Conservation (phyloP, 257 asterid genomes). For the Solanum corneliomulleri region DNA sequence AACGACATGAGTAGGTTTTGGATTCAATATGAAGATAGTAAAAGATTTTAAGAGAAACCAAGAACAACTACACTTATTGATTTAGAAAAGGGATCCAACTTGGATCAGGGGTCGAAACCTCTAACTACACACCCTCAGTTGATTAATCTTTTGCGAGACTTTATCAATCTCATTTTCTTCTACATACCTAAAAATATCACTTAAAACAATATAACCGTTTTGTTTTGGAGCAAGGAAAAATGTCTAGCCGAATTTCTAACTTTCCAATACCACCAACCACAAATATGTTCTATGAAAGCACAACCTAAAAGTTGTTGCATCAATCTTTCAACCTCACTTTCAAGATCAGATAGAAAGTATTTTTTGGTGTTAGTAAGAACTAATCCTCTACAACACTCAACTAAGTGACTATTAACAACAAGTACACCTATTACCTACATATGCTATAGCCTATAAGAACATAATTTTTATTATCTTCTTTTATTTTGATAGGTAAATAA, state of each 20-base stretch:
- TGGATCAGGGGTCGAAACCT: constrained; percentile 31
- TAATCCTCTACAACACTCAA: neutral
- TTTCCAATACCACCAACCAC: neutral
- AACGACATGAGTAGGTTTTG: constrained; percentile 50
- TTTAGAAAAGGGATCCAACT: constrained; percentile 19
- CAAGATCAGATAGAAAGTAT: neutral
- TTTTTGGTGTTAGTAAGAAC: neutral
- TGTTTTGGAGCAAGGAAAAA: constrained; percentile 94
- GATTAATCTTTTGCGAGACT: constrained; percentile 9
- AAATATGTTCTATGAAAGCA: neutral
- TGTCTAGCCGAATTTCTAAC: constrained; percentile 50
- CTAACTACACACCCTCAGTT: constrained; percentile 23
- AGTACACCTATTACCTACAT: neutral
- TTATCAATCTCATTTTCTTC: constrained; percentile 43
- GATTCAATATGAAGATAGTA: constrained; percentile 11
- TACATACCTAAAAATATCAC: constrained; percentile 64
- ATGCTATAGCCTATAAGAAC: neutral
- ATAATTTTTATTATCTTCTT: neutral
- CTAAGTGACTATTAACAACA: neutral
- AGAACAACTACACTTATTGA: neutral
- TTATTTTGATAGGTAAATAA: neutral
- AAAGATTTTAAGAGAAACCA: neutral
- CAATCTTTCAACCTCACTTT: neutral
- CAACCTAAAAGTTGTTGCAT: neutral
- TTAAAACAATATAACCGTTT: constrained; percentile 66